phyloP scores from a whole-genome alignment of 148 eudicot species.

The Rhododendron griersonianum region DNA sequence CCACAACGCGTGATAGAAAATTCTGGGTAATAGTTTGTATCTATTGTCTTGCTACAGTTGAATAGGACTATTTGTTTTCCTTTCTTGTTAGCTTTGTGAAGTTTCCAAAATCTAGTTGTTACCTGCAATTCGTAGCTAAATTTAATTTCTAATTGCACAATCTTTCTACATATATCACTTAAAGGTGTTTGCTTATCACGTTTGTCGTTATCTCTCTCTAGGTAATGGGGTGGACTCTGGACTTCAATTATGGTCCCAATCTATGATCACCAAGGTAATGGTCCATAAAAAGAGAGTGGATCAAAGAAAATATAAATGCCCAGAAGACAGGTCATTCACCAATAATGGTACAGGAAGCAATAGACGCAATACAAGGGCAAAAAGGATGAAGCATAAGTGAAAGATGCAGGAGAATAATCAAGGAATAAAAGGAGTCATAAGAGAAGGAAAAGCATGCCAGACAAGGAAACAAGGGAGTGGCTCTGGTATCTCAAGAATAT shows the following conservation, averaged over 20 bases:
- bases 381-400: neutral
- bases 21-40: conserved; percentile 41
- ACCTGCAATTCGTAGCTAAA: neutral
- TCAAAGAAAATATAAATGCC: neutral
- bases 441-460: neutral
- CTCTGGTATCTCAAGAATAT: neutral
- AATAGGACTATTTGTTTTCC: neutral
- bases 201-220: conserved; percentile 1
- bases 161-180: neutral
- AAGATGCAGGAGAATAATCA: neutral
- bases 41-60: neutral
- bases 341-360: neutral
- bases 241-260: neutral
- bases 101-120: neutral
- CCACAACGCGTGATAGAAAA: conserved; percentile 54
- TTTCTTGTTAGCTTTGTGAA: neutral
- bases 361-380: neutral
- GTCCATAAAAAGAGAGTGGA: neutral
- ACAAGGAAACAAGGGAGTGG: neutral
- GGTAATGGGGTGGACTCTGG: conserved; percentile 77
- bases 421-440: neutral
- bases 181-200: neutral
- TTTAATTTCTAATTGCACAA: neutral
- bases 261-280: neutral
- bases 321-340: neutral